Percentiles rank a stretch among this genome's conserved stretches.
These are phyloP conservation scores for Pythium vanterpoolii DNA, from an alignment of 352 stramenopile species.

Conservation along the genomic window DNA sequence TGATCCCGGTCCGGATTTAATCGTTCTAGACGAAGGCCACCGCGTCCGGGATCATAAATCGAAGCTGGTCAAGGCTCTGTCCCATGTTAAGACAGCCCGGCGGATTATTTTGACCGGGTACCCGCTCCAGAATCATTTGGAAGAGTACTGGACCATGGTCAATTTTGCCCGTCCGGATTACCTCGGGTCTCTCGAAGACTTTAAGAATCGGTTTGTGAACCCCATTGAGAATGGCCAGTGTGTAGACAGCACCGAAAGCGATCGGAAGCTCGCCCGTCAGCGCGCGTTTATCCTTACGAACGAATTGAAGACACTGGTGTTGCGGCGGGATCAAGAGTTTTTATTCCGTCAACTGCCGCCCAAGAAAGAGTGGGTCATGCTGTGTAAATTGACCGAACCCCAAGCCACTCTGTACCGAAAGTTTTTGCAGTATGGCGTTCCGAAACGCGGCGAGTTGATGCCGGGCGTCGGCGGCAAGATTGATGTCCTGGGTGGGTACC, in stretches of 20 bases:
- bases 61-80: conserved; percentile 86
- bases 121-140: conserved; percentile 95
- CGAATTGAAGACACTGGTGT: conserved; percentile 75
- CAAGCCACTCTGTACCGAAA: conserved; percentile 73
- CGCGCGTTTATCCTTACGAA: conserved; percentile 78
- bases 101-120: conserved; percentile 94
- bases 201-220: conserved; percentile 89
- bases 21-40: conserved; percentile 89
- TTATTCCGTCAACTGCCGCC: conserved; percentile 80
- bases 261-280: conserved; percentile 66
- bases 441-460: conserved; percentile 30
- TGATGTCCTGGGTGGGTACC: conserved; percentile 81
- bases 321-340: conserved; percentile 86
- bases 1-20: conserved; percentile 75
- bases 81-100: conserved; percentile 75
- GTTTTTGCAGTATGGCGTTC: conserved; percentile 65
- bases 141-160: conserved; percentile 93
- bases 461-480: conserved; percentile 36
- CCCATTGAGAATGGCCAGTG: conserved; percentile 88
- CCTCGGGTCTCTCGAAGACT: conserved; percentile 76
- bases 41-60: conserved; percentile 88
- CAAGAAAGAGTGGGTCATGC: conserved; percentile 88
- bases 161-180: conserved; percentile 86
- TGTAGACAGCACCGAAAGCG: conserved; percentile 68
- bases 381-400: conserved; percentile 76